Evolutionary conservation across 2,329 filamentous ascomycete genomes (phyloP), one percentile per base, ranked within the genome.

Genomic region (Lojkania enalia): DNA sequence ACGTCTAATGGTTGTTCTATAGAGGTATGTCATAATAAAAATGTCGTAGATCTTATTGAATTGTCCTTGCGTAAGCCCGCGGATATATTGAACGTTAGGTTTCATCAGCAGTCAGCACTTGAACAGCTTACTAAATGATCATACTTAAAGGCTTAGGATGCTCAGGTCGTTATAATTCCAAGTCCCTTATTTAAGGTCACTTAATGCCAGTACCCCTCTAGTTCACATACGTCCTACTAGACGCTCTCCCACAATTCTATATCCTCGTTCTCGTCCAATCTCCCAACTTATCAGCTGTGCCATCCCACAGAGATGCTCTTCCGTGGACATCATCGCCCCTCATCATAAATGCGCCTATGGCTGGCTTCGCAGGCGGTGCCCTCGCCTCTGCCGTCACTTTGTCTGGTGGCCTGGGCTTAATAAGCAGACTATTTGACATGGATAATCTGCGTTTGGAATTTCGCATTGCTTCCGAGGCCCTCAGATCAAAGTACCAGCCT

Each of bases 341-440:
- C 25, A 77, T 90, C 35, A 71, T 77, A 39, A 75, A 76, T 25
- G 86, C 84, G 1, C 87, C 87, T 0, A 89, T 90, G 86, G 79
- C 83, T 37, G 74, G 81, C 32, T 80, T 86, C 42, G 73, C 77
- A 55, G 77, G 62, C 63, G 77, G 62, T 53, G 73, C 54, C 0
- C 77, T 89, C 2, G 82, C 85, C 4, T 71, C 82, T 7, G 76
- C 81, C 20, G 79, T 88, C n/a, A 82, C 80, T 1, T 67, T 69
- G 42, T 76, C 79, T 9, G 75, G 74, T 11, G 74, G 73, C 4
- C 49, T 77, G 0, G 74, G 74, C 20, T 69, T 75, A 44, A 58
- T 77, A 6, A 74, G 70, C n/a, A 59, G 64, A 6, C 61, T 69
- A 19, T 63, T 53, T 42, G 62, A 68, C 48, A 64, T 63, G 42